phyloP scores from a whole-genome alignment of 2,329 filamentous ascomycete genomes.

The Neofusicoccum sp. region DNA sequence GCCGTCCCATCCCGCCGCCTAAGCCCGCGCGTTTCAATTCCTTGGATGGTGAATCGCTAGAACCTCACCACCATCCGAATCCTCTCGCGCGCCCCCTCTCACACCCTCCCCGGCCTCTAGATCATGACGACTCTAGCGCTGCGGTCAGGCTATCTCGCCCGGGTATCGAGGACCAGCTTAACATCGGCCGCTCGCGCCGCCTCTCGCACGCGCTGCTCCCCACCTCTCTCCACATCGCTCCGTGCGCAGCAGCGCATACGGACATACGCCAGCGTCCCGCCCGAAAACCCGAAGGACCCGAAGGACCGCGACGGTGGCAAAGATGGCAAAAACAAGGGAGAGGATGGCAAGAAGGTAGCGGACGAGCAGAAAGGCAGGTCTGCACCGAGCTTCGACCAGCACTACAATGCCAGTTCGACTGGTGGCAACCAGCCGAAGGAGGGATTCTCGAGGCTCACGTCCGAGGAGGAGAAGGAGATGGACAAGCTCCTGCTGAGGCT shows the following conservation, averaged over 20 bases:
- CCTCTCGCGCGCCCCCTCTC: constrained; percentile 15
- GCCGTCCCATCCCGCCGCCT: not conserved
- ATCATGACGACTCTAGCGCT: constrained; percentile 67
- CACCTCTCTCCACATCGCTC: constrained; percentile 42
- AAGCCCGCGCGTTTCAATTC: not conserved
- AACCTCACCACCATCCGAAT: not conserved
- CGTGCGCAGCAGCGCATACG: constrained; percentile 45
- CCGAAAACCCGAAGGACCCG: constrained; percentile 27
- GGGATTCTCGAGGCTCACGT: constrained; percentile 47
- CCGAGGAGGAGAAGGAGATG: constrained; percentile 58
- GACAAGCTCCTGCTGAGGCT: constrained; percentile 57
- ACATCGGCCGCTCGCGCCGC: constrained; percentile 44
- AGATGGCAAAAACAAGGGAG: constrained; percentile 28
- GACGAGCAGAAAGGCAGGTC: constrained; percentile 38
- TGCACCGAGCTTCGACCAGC: constrained; percentile 15
- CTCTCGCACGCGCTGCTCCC: constrained; percentile 33
- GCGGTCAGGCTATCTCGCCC: constrained; percentile 64
- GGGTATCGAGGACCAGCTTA: constrained; percentile 56
- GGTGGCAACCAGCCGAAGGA: constrained; percentile 32
- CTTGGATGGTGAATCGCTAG: constrained; percentile 18
- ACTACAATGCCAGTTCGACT: constrained; percentile 25
- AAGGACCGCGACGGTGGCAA: constrained; percentile 16
- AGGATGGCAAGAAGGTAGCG: constrained; percentile 21
- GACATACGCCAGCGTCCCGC: constrained; percentile 41
- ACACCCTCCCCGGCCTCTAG: constrained; percentile 27